Conservation (phyloP, 257 asterid genomes). For the Leptodermis oblonga region DNA sequence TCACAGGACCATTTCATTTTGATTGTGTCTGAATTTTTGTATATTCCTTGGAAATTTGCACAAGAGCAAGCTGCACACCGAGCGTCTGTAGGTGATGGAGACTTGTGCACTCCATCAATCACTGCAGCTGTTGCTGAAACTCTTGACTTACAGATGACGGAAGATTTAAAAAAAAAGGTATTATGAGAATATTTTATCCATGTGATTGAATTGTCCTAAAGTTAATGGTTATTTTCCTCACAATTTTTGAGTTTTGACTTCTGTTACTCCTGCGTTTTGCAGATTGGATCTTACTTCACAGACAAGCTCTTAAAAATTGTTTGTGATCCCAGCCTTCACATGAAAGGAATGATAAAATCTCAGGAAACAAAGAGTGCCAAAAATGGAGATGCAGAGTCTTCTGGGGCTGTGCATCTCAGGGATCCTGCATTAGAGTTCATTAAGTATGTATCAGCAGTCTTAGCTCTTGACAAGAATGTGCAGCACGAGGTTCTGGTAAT, state of each 20-base stretch:
- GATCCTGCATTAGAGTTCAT: slow-evolving; percentile 87
- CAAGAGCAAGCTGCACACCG: slow-evolving; percentile 71
- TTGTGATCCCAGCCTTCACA: slow-evolving; percentile 67
- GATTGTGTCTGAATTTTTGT: slow-evolving; percentile 82
- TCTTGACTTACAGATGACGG: slow-evolving; percentile 69
- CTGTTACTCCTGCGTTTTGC: slow-evolving; percentile 25
- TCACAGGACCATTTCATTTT: slow-evolving; percentile 82
- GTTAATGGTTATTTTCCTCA: slow-evolving; percentile 3
- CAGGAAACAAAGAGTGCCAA: slow-evolving; percentile 32
- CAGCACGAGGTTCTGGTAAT: slow-evolving; percentile 96
- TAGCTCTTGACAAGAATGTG: slow-evolving; percentile 88
- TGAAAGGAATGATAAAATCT: slow-evolving; percentile 39
- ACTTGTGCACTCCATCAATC: slow-evolving; percentile 85
- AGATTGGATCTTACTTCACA: slow-evolving; percentile 79
- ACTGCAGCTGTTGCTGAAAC: slow-evolving; percentile 83
- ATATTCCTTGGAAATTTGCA: slow-evolving; percentile 86
- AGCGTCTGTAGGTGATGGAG: slow-evolving; percentile 46
- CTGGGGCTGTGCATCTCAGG: slow-evolving; percentile 41
- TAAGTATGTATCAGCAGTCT: slow-evolving; percentile 85
- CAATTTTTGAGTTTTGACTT: slow-evolving; percentile 8
- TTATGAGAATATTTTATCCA: background rate
- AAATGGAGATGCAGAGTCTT: slow-evolving; percentile 40
- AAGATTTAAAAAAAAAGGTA: slow-evolving; percentile 77
- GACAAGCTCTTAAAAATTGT: slow-evolving; percentile 82
- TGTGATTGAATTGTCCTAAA: slow-evolving; percentile 5